A percentile compares a stretch with the other conserved stretches of the same genome.
These are phyloP conservation scores for Hortaea sp. DNA, from an alignment of 2,329 filamentous ascomycete species.

Conservation along the genomic window DNA sequence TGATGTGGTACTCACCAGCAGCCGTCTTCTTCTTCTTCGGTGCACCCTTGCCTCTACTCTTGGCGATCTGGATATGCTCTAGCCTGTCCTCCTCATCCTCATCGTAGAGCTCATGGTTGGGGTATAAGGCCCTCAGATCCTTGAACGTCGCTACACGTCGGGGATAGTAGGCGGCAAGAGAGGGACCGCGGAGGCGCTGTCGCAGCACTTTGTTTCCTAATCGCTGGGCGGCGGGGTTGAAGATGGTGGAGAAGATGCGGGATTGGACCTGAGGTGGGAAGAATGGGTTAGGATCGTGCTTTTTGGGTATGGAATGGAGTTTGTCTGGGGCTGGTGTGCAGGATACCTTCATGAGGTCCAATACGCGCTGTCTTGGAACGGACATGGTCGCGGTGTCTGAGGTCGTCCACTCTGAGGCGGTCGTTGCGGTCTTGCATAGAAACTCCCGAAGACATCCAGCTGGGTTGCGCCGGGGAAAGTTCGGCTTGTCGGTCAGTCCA, in stretches of 20 bases:
- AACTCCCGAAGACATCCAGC: too few species aligned
- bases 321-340: slow-evolving; percentile 7
- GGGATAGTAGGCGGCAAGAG: slow-evolving; percentile 81
- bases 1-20: slow-evolving; percentile 28
- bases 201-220: slow-evolving; percentile 88
- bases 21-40: slow-evolving; percentile 77
- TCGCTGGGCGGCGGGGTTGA: slow-evolving; percentile 73
- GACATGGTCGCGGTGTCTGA: slow-evolving; percentile 29
- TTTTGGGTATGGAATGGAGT: background rate
- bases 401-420: too few species aligned
- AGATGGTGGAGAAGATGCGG: slow-evolving; percentile 81
- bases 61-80: slow-evolving; percentile 54
- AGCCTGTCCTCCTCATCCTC: slow-evolving; percentile 70
- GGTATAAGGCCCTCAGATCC: slow-evolving; percentile 63
- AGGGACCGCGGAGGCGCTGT: slow-evolving; percentile 75
- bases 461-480: too few species aligned
- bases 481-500: too few species aligned
- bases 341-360: slow-evolving; percentile 68
- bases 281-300: background rate
- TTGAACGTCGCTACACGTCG: slow-evolving; percentile 59
- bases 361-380: slow-evolving; percentile 42
- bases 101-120: slow-evolving; percentile 59
- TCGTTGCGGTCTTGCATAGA: too few species aligned
- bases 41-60: slow-evolving; percentile 72
- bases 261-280: slow-evolving; percentile 62